Evolutionary conservation across 805 yeast species (phyloP), one percentile per base, ranked within the genome.

Genomic region (Kuraishia ogatae): DNA sequence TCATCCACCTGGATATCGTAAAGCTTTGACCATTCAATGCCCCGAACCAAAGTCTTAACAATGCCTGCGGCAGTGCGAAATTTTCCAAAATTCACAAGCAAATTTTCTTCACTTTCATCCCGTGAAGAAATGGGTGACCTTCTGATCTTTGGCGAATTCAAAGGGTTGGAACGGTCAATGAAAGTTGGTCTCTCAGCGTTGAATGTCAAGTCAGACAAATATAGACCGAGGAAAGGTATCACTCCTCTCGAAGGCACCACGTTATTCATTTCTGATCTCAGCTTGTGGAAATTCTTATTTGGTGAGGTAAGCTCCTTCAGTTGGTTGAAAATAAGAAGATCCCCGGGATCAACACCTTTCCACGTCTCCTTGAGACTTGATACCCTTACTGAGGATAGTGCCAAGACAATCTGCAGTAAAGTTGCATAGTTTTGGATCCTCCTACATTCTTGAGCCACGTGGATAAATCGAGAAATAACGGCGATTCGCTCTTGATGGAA

Each of bases 211-310:
- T 93, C 98, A 2, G 92, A 84, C 50, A 93, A 68, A 62, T 89
- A 91, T 29, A 93, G 74, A 0, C 96, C 97, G 54, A 92, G 81
- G 66, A 92, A 93, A 22, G 99, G 98, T 53, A 93, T 83, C 61
- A 96, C 84, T 2, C 98, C 98, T 56, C 74, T 74, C 4, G 85
- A 74, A 55, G 77, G 78, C 52, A 87, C 73, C 20, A 59, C 57
- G 48, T 78, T 81, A 56, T 80, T 79, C 57, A 89, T 75, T 56
- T 83, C 83, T 47, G 77, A 66, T 59, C 97, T 76, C 57, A 93
- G 76, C 54, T 79, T 79, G 53, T 77, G 68, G 66, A 89, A 93
- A 69, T 92, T 89, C 62, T 79, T 79, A 58, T 83, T 71, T 10
- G 97, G 91, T 8, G 92, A 84, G 1, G 91, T 80, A 50, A 91